These are phyloP conservation scores for Colletotrichum paranaense DNA, from an alignment of 2,329 filamentous ascomycete genomes.

Conservation along the genomic window DNA sequence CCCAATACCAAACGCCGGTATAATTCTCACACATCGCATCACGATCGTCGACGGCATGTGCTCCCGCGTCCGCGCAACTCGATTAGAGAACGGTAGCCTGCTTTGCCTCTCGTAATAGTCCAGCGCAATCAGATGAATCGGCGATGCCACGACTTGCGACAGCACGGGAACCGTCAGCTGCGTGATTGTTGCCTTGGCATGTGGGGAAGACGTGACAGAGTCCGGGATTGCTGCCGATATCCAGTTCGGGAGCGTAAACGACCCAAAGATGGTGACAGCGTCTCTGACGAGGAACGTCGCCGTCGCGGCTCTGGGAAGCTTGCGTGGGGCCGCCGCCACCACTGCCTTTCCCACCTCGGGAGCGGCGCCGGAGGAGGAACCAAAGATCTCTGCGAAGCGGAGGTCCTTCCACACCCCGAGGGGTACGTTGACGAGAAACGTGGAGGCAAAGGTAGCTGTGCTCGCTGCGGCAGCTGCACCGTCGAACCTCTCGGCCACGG, in stretches of 20 bases:
- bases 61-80: slow-evolving; percentile 38
- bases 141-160: slow-evolving; percentile 45
- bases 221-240: slow-evolving; percentile 42
- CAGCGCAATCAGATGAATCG: slow-evolving; percentile 42
- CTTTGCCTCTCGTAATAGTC: slow-evolving; percentile 38
- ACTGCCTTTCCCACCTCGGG: slow-evolving; percentile 12
- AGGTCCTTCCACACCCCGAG: slow-evolving; percentile 46
- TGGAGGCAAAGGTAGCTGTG: slow-evolving; percentile 38
- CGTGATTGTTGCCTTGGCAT: slow-evolving; percentile 41
- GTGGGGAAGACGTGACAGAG: slow-evolving; percentile 37
- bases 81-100: slow-evolving; percentile 35
- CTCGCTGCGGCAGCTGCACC: slow-evolving; percentile 38
- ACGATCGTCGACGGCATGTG: slow-evolving; percentile 42
- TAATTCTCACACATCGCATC: slow-evolving; percentile 42
- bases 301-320: slow-evolving; percentile 40
- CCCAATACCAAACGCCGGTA: slow-evolving; percentile 46
- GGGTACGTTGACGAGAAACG: slow-evolving; percentile 45
- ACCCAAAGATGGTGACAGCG: slow-evolving; percentile 46
- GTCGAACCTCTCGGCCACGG: slow-evolving; percentile 40
- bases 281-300: slow-evolving; percentile 44
- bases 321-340: slow-evolving; percentile 17
- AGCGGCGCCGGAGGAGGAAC: slow-evolving; percentile 26
- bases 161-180: slow-evolving; percentile 45
- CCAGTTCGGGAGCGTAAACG: slow-evolving; percentile 43
- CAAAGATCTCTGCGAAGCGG: slow-evolving; percentile 44